phyloP scores from a whole-genome alignment of 306 rosid genomes.

The Cotoneaster glaucophyllus region DNA sequence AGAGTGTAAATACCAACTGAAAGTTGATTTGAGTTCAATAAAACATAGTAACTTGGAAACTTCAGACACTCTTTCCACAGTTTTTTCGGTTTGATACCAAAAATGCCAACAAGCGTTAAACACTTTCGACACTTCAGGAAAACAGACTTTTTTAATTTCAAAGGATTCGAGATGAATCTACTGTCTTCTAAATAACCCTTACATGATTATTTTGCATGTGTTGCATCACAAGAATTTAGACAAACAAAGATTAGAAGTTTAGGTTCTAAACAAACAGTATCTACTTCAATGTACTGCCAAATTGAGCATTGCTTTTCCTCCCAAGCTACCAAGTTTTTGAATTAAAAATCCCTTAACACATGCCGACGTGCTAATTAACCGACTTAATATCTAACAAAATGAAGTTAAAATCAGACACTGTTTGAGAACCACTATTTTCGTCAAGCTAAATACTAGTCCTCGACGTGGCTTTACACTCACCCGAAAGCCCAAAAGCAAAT shows the following conservation, averaged over 20 bases:
- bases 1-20: background rate
- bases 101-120: background rate
- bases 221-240: background rate
- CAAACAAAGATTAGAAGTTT: background rate
- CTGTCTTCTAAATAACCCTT: background rate
- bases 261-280: background rate
- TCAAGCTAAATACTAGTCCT: background rate
- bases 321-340: background rate
- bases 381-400: background rate
- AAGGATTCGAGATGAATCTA: background rate
- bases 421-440: background rate
- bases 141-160: background rate
- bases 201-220: background rate
- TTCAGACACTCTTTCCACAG: constrained; percentile 3
- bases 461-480: constrained; percentile 5
- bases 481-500: background rate
- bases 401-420: background rate
- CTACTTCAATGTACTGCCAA: background rate
- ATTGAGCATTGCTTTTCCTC: background rate
- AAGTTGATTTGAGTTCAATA: background rate
- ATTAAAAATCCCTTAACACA: background rate
- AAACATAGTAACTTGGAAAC: background rate
- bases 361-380: background rate
- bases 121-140: background rate
- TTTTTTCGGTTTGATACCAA: constrained; percentile 1